phyloP scores from a whole-genome alignment of 2,329 filamentous ascomycete species.

The Aureobasidium sp. region DNA sequence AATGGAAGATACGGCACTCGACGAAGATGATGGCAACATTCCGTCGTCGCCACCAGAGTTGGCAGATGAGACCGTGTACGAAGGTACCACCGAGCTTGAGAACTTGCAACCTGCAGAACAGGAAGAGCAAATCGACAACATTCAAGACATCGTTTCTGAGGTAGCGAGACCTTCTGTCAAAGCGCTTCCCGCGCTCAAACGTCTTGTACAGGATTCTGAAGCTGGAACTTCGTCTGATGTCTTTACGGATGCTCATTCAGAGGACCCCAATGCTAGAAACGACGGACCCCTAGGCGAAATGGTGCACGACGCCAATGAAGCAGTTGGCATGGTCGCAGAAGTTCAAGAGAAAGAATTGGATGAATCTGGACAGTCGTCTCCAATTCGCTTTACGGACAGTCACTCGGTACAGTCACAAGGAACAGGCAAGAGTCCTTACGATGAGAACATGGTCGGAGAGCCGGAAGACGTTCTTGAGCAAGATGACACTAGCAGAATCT shows the following conservation, averaged over 20 bases:
- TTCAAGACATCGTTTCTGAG: neutral
- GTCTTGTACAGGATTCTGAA: neutral
- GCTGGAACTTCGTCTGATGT: neutral
- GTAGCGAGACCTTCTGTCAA: neutral
- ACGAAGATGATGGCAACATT: conserved; percentile 15
- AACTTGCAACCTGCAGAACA: neutral
- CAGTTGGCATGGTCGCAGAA: neutral
- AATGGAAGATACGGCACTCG: neutral
- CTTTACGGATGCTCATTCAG: neutral
- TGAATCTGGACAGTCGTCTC: neutral
- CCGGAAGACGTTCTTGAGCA: conserved; percentile 16
- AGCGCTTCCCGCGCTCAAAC: neutral
- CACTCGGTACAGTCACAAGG: neutral
- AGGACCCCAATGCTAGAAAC: neutral
- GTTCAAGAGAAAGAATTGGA: neutral
- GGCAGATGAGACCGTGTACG: conserved; percentile 16
- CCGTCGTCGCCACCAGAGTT: conserved; percentile 19
- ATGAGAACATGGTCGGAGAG: neutral
- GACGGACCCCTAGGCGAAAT: neutral
- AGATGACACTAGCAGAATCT: conserved; percentile 28
- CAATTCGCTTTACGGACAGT: conserved; percentile 11
- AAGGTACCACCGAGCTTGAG: conserved; percentile 1
- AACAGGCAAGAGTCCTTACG: neutral
- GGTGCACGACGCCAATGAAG: neutral
- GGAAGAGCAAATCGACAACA: neutral